Evolutionary conservation across 352 stramenopile genomes (phyloP).

Genomic region (Aphanomyces cochlioides): DNA sequence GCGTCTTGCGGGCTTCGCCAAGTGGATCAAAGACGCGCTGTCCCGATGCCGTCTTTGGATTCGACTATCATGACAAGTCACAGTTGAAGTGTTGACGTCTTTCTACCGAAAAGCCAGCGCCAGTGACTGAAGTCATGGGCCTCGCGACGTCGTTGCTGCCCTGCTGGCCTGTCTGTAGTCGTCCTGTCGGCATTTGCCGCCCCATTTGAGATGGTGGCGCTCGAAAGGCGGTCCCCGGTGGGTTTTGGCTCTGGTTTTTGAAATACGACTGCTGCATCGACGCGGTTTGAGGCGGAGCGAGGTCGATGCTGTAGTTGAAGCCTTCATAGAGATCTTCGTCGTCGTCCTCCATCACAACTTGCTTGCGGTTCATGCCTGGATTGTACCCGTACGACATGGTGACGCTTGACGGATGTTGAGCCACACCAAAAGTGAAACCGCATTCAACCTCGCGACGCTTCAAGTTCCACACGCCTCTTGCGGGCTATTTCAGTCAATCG

Average conservation of each 20-base stretch:
- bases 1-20: constrained; percentile 76
- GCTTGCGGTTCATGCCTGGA: constrained; percentile 7
- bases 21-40: constrained; percentile 88
- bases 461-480: too few relatives aligned
- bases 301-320: constrained; percentile 87
- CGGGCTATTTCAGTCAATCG: too few relatives aligned
- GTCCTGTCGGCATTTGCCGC: constrained; percentile 48
- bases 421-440: too few relatives aligned
- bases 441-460: too few relatives aligned
- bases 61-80: constrained; percentile 45
- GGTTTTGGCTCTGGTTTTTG: constrained; percentile 50
- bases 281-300: constrained; percentile 66
- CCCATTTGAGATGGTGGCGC: constrained; percentile 78
- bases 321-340: constrained; percentile 87
- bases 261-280: constrained; percentile 33
- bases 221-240: constrained; percentile 65
- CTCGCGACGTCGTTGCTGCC: constrained; percentile 59
- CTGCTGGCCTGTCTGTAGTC: constrained; percentile 59
- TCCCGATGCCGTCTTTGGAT: constrained; percentile 61
- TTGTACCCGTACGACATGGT: constrained; percentile 25
- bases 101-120: constrained; percentile 85
- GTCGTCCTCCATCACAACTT: constrained; percentile 48
- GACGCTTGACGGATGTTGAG: too few relatives aligned
- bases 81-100: neutral
- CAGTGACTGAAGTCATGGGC: constrained; percentile 91